A percentile compares a stretch with the other conserved stretches of the same genome.
Evolutionary conservation across 2,329 filamentous ascomycete genomes (phyloP).

Genomic region (Pestalotiopsis sp.): DNA sequence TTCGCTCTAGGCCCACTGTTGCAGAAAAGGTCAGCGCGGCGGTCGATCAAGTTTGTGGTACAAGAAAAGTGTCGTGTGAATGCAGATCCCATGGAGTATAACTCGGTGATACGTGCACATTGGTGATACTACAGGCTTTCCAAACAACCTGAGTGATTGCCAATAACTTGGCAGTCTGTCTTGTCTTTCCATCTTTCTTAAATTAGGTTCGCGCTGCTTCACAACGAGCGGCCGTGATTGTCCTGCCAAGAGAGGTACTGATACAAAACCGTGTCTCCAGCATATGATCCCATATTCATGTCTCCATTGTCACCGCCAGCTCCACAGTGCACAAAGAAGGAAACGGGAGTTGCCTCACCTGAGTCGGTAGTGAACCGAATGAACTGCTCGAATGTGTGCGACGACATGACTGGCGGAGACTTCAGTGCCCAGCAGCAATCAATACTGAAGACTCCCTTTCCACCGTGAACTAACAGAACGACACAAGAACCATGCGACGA

Average conservation of each 20-base stretch:
- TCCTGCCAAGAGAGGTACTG: too few relatives aligned
- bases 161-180: too few relatives aligned
- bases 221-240: too few relatives aligned
- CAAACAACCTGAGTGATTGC: too few relatives aligned
- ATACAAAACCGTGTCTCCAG: too few relatives aligned
- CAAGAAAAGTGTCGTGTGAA: background rate
- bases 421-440: background rate
- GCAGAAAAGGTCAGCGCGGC: background rate
- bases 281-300: too few relatives aligned
- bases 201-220: too few relatives aligned
- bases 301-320: too few relatives aligned
- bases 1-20: slow-evolving; percentile 63
- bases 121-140: too few relatives aligned
- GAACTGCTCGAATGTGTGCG: slow-evolving; percentile 33
- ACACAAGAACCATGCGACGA: background rate
- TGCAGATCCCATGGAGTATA: background rate
- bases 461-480: background rate
- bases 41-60: background rate
- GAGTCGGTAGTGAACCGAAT: slow-evolving; percentile 50
- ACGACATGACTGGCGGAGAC: slow-evolving; percentile 1
- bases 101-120: background rate
- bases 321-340: background rate
- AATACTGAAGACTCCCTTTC: background rate
- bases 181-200: too few relatives aligned
- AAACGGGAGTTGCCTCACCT: background rate